phyloP scores from a whole-genome alignment of 2,329 filamentous ascomycete species.

The Aspergillus sp. region DNA sequence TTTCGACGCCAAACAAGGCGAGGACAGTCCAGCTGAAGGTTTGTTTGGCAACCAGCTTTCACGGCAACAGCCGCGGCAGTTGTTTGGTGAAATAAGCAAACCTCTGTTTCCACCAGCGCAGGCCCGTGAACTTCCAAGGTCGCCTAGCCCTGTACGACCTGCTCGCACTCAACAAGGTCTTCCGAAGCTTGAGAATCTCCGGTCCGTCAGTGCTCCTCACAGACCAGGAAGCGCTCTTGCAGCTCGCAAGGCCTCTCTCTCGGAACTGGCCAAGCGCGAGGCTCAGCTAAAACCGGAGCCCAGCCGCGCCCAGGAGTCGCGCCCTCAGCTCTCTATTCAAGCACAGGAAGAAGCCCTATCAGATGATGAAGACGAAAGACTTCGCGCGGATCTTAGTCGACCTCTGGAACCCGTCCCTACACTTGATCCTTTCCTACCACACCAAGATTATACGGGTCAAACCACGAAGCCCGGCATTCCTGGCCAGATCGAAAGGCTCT shows the following conservation, averaged over 20 bases:
- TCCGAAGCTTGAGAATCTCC: constrained; percentile 32
- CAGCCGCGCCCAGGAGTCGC: constrained; percentile 29
- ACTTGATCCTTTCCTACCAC: constrained; percentile 50
- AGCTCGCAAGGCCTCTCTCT: constrained; percentile 40
- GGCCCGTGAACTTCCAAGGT: constrained; percentile 40
- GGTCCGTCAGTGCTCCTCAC: constrained; percentile 41
- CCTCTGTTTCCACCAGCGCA: constrained; percentile 38
- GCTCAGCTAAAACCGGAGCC: constrained; percentile 22
- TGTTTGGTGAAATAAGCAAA: constrained; percentile 49
- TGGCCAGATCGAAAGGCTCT: constrained; percentile 51
- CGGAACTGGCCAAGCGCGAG: constrained; percentile 32
- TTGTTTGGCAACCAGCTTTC: constrained; percentile 33
- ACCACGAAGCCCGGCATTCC: constrained; percentile 49
- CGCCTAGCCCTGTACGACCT: constrained; percentile 47
- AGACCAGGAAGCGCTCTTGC: constrained; percentile 39
- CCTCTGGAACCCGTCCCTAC: constrained; percentile 45
- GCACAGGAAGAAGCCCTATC: constrained; percentile 35
- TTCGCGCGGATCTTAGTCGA: constrained; percentile 45
- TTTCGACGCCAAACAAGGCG: constrained; percentile 37
- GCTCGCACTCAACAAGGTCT: constrained; percentile 26
- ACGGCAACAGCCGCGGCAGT: constrained; percentile 19
- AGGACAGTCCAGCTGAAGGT: constrained; percentile 39
- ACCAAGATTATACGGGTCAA: constrained; percentile 47
- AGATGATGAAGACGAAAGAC: constrained; percentile 50
- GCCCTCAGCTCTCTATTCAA: constrained; percentile 30